These are phyloP conservation scores for Mycosarcoma mackinlayi DNA, from an alignment of 1,284 basidiomycete genomes.

Conservation along the genomic window DNA sequence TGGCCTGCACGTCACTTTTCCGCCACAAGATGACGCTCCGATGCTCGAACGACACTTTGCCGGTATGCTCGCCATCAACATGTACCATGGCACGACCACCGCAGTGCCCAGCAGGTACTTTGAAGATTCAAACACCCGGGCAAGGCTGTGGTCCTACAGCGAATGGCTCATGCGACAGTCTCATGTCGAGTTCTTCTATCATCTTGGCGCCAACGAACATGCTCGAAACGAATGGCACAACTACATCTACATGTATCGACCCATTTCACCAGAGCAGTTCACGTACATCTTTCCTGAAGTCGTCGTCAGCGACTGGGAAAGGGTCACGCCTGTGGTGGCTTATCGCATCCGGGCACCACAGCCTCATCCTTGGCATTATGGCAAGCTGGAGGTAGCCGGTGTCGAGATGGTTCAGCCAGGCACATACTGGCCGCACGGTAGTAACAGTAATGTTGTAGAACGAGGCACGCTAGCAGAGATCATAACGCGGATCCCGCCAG, in stretches of 20 bases:
- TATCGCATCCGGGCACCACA: conserved; percentile 6
- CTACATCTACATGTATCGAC: conserved; percentile 6
- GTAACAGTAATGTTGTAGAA: too few relatives aligned
- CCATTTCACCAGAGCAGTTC: conserved; percentile 1
- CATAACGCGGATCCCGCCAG: too few relatives aligned
- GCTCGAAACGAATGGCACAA: not conserved
- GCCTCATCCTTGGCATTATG: not conserved
- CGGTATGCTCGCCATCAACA: not conserved
- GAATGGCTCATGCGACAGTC: not conserved
- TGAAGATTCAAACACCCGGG: not conserved
- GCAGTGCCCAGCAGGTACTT: not conserved
- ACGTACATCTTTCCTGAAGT: conserved; percentile 7
- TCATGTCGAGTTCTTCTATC: not conserved
- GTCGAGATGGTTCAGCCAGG: conserved; percentile 9
- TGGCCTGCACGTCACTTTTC: not conserved
- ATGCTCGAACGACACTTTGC: conserved; percentile 4
- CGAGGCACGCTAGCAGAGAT: too few relatives aligned
- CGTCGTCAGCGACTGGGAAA: not conserved
- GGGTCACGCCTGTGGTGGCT: not conserved
- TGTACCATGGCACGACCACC: not conserved
- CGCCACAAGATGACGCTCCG: not conserved
- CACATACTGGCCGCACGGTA: too few relatives aligned
- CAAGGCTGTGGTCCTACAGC: not conserved
- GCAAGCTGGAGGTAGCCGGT: conserved; percentile 9
- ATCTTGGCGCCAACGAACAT: not conserved